Conservation (phyloP, 106 monocot species). For the Phalaenopsis equestris region DNA sequence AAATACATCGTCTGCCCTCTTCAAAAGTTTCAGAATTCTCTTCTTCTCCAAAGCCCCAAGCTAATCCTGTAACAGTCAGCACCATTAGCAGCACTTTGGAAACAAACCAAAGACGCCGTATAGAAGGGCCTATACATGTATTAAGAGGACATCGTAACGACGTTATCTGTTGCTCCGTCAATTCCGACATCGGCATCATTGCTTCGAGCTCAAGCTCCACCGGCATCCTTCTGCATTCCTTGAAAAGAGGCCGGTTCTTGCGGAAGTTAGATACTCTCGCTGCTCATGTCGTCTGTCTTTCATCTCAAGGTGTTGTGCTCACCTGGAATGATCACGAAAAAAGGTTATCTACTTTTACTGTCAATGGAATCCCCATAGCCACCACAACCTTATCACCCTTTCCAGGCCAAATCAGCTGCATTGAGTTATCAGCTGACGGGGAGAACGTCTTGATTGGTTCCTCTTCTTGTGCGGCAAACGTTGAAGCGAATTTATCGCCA, state of each 20-base stretch:
- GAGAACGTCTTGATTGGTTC: constrained; percentile 60
- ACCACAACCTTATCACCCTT: constrained; percentile 40
- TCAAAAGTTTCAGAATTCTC: constrained; percentile 34
- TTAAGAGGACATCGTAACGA: constrained; percentile 90
- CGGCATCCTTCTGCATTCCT: constrained; percentile 75
- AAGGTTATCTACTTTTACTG: constrained; percentile 60
- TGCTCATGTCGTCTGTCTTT: constrained; percentile 56
- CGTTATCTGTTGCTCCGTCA: constrained; percentile 58
- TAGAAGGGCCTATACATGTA: constrained; percentile 90
- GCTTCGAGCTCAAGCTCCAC: constrained; percentile 61
- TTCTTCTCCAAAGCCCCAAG: constrained; percentile 24
- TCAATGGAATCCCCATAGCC: constrained; percentile 74
- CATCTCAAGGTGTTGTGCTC: constrained; percentile 71
- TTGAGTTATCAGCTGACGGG: constrained; percentile 73
- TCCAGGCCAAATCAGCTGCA: constrained; percentile 61
- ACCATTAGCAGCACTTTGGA: constrained; percentile 3
- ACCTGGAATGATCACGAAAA: constrained; percentile 60
- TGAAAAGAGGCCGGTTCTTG: constrained; percentile 64
- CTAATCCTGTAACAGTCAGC: constrained; percentile 30
- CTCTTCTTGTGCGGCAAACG: constrained; percentile 22
- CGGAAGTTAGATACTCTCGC: constrained; percentile 44
- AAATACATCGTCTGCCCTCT: constrained; percentile 33
- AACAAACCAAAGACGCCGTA: constrained; percentile 24
- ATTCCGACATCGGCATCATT: constrained; percentile 65
- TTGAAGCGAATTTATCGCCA: neutral